Conservation (phyloP, 2,329 filamentous ascomycete species). For the Fusarium sp. region DNA sequence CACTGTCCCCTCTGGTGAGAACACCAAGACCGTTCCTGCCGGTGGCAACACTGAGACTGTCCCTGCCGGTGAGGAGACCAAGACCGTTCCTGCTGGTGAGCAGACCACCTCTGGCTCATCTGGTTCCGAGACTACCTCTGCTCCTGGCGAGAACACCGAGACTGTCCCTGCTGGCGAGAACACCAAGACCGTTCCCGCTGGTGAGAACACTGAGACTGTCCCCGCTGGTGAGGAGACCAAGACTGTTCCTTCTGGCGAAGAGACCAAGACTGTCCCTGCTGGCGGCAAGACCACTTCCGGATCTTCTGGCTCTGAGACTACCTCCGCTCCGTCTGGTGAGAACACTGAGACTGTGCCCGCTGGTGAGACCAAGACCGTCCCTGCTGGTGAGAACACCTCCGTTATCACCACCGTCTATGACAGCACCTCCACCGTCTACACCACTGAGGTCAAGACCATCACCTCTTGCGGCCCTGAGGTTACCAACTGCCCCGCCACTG, state of each 20-base stretch:
- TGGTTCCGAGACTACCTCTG: slow-evolving; percentile 53
- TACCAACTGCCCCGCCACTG: slow-evolving; percentile 61
- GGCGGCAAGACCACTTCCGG: slow-evolving; percentile 38
- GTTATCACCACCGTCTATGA: slow-evolving; percentile 50
- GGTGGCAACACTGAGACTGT: slow-evolving; percentile 22
- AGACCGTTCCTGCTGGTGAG: slow-evolving; percentile 17
- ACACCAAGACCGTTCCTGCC: slow-evolving; percentile 14
- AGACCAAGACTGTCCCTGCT: slow-evolving; percentile 23
- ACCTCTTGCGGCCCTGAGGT: slow-evolving; percentile 58
- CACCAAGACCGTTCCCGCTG: slow-evolving; percentile 5
- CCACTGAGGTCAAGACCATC: slow-evolving; percentile 59
- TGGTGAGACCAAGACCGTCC: background rate
- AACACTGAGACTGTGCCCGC: slow-evolving; percentile 8
- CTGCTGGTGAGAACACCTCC: slow-evolving; percentile 26
- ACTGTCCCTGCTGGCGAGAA: slow-evolving; percentile 6
- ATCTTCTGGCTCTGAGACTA: slow-evolving; percentile 57
- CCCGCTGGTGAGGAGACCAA: slow-evolving; percentile 15
- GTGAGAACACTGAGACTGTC: slow-evolving; percentile 9
- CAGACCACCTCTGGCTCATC: background rate
- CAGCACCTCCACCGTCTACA: slow-evolving; percentile 61
- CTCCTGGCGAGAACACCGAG: slow-evolving; percentile 56
- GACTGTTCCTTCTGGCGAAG: slow-evolving; percentile 19
- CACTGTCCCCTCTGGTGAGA: slow-evolving; percentile 44
- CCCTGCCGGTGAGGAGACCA: slow-evolving; percentile 50
- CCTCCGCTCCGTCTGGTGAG: slow-evolving; percentile 61